These are phyloP conservation scores for Aphanomyces euteiches DNA, from an alignment of 352 stramenopile genomes.

Conservation along the genomic window DNA sequence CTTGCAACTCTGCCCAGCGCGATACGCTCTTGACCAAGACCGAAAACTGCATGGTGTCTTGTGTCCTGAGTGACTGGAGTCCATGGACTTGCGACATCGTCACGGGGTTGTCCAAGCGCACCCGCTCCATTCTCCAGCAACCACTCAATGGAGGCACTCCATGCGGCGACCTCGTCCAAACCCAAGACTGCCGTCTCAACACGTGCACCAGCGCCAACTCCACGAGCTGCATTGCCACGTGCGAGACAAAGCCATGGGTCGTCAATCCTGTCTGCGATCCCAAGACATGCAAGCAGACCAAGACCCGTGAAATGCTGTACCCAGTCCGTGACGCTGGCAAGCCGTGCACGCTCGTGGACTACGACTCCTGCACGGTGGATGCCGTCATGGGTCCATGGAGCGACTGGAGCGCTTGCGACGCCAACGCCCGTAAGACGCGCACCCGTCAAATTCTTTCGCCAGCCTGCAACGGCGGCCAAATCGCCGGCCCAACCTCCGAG, in stretches of 20 bases:
- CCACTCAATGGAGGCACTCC: not conserved
- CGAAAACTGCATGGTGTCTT: not conserved
- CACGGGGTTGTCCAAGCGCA: not conserved
- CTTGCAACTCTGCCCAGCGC: conserved; percentile 3
- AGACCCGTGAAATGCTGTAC: not conserved
- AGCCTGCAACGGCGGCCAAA: conserved; percentile 2
- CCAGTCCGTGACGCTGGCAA: conserved; percentile 11
- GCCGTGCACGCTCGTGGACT: not conserved
- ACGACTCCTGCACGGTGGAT: conserved; percentile 4
- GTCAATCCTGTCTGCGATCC: not conserved
- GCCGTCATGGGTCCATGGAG: conserved; percentile 16
- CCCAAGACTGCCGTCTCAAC: conserved; percentile 1
- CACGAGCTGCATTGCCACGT: not conserved
- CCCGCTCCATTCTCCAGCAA: not conserved
- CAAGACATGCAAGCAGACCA: conserved; percentile 9
- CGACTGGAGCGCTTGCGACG: conserved; percentile 15
- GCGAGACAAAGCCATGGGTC: not conserved
- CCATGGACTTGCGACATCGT: not conserved
- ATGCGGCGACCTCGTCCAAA: not conserved
- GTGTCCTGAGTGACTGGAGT: not conserved
- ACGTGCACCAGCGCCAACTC: not conserved
- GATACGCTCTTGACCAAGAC: conserved; percentile 19
- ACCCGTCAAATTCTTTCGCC: not conserved
- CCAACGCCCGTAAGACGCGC: not conserved
- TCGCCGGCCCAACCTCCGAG: conserved; percentile 13